These are phyloP conservation scores for Penicillium waksmanii DNA, from an alignment of 495 filamentous ascomycete genomes.

Conservation along the genomic window DNA sequence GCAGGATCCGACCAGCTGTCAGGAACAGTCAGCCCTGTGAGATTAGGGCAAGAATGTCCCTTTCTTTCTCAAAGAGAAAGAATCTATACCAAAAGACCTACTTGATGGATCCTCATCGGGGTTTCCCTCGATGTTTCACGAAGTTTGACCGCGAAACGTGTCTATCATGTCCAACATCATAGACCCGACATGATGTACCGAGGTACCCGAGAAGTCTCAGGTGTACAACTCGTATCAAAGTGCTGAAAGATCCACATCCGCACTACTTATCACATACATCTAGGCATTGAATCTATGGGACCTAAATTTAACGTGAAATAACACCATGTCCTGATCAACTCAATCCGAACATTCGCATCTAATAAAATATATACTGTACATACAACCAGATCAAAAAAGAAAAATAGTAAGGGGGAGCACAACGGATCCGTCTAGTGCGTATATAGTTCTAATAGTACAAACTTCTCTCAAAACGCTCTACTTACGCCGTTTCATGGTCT, in stretches of 20 bases:
- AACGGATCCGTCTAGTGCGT: constrained; percentile 15
- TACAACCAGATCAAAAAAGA: constrained; percentile 13
- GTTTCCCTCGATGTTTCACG: neutral
- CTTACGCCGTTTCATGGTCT: constrained; percentile 87
- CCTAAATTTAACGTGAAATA: neutral
- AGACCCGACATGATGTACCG: neutral
- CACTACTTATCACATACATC: neutral
- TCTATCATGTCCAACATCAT: neutral
- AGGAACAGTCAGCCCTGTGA: constrained; percentile 21
- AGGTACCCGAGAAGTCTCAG: neutral
- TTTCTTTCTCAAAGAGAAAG: neutral
- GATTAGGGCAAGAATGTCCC: neutral
- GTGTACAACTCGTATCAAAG: neutral
- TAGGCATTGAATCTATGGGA: neutral
- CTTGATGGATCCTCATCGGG: too few species aligned
- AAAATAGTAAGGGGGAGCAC: constrained; percentile 7
- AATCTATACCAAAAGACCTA: neutral
- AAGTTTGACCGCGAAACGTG: neutral
- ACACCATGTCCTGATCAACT: constrained; percentile 1
- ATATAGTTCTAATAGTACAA: constrained; percentile 32
- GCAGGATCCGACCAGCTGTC: constrained; percentile 33
- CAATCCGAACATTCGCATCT: constrained; percentile 10
- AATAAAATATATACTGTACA: constrained; percentile 16
- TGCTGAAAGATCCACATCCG: neutral
- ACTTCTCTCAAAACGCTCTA: constrained; percentile 39